Percentiles rank a stretch among this genome's conserved stretches.
Conservation (phyloP, 2,329 filamentous ascomycete genomes). For the Fusarium odoratissimum region DNA sequence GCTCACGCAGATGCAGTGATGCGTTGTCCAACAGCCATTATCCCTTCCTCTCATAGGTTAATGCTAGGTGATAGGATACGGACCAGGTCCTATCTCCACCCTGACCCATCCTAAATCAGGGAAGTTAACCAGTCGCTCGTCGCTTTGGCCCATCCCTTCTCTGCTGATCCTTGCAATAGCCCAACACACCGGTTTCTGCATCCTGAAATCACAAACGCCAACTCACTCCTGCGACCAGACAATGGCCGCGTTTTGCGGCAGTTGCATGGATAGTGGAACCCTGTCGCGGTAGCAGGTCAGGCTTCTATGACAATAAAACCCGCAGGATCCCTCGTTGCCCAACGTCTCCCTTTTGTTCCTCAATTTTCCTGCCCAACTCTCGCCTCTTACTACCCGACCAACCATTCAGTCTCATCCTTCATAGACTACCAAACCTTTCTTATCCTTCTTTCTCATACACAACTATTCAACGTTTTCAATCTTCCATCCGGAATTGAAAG, state of each 20-base stretch:
- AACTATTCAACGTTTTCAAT: slow-evolving; percentile 33
- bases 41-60: slow-evolving; percentile 53
- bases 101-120: slow-evolving; percentile 53
- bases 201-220: slow-evolving; percentile 54
- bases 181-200: slow-evolving; percentile 42
- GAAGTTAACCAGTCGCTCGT: slow-evolving; percentile 52
- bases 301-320: slow-evolving; percentile 60
- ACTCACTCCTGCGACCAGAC: slow-evolving; percentile 62
- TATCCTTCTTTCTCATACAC: slow-evolving; percentile 36
- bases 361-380: slow-evolving; percentile 51
- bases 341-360: slow-evolving; percentile 48
- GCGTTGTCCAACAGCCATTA: slow-evolving; percentile 59
- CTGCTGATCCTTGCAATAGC: slow-evolving; percentile 48
- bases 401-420: slow-evolving; percentile 40
- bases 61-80: slow-evolving; percentile 58
- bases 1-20: slow-evolving; percentile 53
- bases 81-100: slow-evolving; percentile 52
- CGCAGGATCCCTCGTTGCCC: slow-evolving; percentile 59
- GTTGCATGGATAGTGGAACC: slow-evolving; percentile 46
- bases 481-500: slow-evolving; percentile 38
- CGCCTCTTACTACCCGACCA: slow-evolving; percentile 54
- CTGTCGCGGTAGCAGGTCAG: slow-evolving; percentile 42
- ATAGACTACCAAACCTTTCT: slow-evolving; percentile 41
- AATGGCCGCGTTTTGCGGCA: slow-evolving; percentile 52
- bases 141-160: slow-evolving; percentile 42